These are phyloP conservation scores for Pinus taeda DNA, from an alignment of 75 land plant species.

Conservation along the genomic window DNA sequence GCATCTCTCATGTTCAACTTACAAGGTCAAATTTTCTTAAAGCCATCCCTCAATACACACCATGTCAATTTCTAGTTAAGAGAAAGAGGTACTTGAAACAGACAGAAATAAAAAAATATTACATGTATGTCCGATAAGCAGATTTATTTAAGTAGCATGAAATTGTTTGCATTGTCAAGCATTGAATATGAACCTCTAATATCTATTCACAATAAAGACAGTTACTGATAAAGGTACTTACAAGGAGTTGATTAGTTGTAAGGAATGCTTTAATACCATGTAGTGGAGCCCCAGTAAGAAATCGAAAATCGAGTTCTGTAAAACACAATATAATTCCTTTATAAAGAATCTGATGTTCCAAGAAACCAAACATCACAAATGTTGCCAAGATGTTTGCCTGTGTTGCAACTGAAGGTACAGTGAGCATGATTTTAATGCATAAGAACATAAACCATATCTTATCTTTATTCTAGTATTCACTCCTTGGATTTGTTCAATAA, in stretches of 20 bases:
- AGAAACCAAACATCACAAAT: not conserved
- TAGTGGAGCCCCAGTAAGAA: slow-evolving; percentile 90
- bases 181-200: not conserved
- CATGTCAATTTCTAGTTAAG: no score
- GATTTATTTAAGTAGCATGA: no score
- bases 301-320: slow-evolving; percentile 95
- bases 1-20: no score
- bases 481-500: not conserved
- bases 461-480: not conserved
- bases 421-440: not conserved
- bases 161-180: not conserved
- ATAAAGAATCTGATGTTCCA: not conserved
- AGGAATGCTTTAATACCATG: slow-evolving; percentile 94
- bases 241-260: slow-evolving; percentile 89
- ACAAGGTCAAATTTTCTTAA: no score
- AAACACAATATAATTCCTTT: not conserved
- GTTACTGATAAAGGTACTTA: slow-evolving; percentile 20
- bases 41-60: no score
- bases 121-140: no score
- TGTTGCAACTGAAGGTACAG: not conserved
- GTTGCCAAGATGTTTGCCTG: not conserved
- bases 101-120: no score
- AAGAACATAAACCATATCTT: slow-evolving; percentile 1
- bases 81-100: no score
- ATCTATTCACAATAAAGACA: not conserved